Evolutionary conservation across 441 rosid species (phyloP).

Genomic region (Isatis lusitanica): DNA sequence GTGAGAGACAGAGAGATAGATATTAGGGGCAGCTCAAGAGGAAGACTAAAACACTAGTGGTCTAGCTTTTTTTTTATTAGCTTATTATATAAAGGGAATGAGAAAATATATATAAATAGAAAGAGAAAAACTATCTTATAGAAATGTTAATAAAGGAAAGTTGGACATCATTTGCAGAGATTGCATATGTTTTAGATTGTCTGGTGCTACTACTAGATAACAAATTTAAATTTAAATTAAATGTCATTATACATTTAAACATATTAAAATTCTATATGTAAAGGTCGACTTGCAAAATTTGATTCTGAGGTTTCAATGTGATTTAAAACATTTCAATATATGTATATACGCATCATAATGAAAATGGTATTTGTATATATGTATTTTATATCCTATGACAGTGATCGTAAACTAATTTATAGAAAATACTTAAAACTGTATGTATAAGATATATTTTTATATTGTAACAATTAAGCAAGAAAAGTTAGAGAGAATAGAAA

Average conservation of each 20-base stretch:
- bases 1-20: constrained; percentile 6
- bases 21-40: constrained; percentile 1
- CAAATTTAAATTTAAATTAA: not conserved
- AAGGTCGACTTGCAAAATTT: not conserved
- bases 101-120: not conserved
- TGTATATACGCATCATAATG: not conserved
- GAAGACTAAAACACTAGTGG: constrained; percentile 16
- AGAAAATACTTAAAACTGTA: not conserved
- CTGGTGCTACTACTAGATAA: not conserved
- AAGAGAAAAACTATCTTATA: not conserved
- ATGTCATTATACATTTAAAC: not conserved
- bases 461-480: not conserved
- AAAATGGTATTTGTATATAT: not conserved
- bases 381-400: not conserved
- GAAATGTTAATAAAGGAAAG: not conserved
- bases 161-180: not conserved
- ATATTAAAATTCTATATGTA: not conserved
- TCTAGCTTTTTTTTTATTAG: constrained; percentile 1
- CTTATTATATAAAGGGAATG: not conserved
- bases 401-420: not conserved
- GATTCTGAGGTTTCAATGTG: not conserved
- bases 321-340: too few species aligned
- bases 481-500: not conserved
- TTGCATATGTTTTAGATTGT: not conserved
- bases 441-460: not conserved